Conservation (phyloP, 768 basidiomycete genomes). For the Russula virescens region DNA sequence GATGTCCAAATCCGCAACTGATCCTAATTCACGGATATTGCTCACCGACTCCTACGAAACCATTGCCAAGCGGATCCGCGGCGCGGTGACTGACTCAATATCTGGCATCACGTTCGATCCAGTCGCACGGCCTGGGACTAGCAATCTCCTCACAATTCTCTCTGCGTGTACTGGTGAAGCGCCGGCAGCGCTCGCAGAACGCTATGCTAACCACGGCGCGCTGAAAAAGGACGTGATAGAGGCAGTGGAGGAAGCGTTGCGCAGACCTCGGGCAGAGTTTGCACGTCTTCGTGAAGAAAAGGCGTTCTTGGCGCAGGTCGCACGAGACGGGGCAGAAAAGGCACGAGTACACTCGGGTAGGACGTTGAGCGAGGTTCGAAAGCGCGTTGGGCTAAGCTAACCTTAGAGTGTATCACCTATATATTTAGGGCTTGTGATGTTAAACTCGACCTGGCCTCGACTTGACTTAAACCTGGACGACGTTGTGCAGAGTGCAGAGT, state of each 20-base stretch:
- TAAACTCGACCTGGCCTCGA: no score
- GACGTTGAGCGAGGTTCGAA: slow-evolving; percentile 72
- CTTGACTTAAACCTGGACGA: no score
- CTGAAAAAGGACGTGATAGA: slow-evolving; percentile 75
- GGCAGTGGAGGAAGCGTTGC: slow-evolving; percentile 63
- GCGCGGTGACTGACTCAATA: slow-evolving; percentile 82
- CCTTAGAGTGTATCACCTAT: no score
- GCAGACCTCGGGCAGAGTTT: slow-evolving; percentile 63
- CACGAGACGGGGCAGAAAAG: slow-evolving; percentile 53
- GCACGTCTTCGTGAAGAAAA: slow-evolving; percentile 54
- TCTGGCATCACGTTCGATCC: slow-evolving; percentile 78
- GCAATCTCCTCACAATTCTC: slow-evolving; percentile 77
- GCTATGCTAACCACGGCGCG: slow-evolving; percentile 55
- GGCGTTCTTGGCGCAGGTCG: slow-evolving; percentile 56
- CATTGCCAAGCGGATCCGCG: slow-evolving; percentile 66
- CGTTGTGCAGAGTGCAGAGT: no score
- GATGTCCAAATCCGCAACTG: slow-evolving; percentile 93
- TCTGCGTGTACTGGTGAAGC: slow-evolving; percentile 59
- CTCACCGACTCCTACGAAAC: slow-evolving; percentile 64
- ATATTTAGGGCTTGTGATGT: no score
- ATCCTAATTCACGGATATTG: slow-evolving; percentile 74
- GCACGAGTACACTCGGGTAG: slow-evolving; percentile 55
- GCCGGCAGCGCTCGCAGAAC: slow-evolving; percentile 40
- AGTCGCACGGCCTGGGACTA: slow-evolving; percentile 66
- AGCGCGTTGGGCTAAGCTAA: slow-evolving; percentile 48